Evolutionary conservation across 192 early-diverging fungal species (phyloP).

Genomic region (Backusella tarrabulga): DNA sequence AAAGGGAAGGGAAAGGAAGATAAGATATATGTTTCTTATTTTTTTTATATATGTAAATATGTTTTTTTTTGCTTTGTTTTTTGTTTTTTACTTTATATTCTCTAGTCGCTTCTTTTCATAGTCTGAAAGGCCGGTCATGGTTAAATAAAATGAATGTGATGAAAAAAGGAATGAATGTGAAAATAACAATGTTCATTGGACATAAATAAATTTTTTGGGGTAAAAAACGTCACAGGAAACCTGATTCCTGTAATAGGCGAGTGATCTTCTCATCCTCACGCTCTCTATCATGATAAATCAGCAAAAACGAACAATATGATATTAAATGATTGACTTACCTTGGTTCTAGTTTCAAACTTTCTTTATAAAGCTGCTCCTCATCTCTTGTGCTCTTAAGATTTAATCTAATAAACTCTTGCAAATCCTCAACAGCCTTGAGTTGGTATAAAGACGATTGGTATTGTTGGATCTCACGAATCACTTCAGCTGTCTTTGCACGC

Average conservation of each 20-base stretch:
- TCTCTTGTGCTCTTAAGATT: slow-evolving; percentile 66
- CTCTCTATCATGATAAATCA: slow-evolving; percentile 43
- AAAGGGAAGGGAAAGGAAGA: neutral
- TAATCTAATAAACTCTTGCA: slow-evolving; percentile 72
- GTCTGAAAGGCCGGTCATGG: slow-evolving; percentile 21
- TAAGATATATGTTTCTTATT: neutral
- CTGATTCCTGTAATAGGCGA: slow-evolving; percentile 70
- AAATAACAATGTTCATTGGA: neutral
- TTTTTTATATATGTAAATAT: neutral
- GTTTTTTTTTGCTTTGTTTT: neutral
- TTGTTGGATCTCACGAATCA: slow-evolving; percentile 88
- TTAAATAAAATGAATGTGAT: neutral
- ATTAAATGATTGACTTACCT: slow-evolving; percentile 33
- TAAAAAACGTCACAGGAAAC: slow-evolving; percentile 59
- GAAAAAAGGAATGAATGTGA: neutral
- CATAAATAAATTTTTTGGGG: neutral
- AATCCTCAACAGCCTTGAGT: slow-evolving; percentile 74
- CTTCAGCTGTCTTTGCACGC: slow-evolving; percentile 80
- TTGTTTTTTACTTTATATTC: slow-evolving; percentile 33
- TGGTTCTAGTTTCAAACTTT: slow-evolving; percentile 79
- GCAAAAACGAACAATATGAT: neutral
- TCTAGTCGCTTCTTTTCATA: slow-evolving; percentile 35
- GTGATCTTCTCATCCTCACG: slow-evolving; percentile 79
- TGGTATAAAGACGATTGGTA: slow-evolving; percentile 82
- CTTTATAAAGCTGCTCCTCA: slow-evolving; percentile 77